Evolutionary conservation across 805 yeast genomes (phyloP).

Genomic region (Nakazawaea wyomingensis): DNA sequence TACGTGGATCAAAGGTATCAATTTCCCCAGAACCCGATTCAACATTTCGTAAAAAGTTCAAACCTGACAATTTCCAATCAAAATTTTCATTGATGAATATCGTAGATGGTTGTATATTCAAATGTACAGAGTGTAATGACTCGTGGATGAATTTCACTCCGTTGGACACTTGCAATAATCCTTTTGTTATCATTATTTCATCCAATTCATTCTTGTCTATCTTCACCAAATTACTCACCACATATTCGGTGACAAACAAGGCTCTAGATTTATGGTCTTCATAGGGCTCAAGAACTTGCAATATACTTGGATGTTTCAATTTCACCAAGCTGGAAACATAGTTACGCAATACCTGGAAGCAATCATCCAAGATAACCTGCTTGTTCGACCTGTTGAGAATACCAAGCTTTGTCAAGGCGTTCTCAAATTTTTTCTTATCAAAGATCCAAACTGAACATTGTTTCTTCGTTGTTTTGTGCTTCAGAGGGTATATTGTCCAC

Average conservation of each 20-base stretch:
- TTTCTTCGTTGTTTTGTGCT: constrained; percentile 54
- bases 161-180: constrained; percentile 69
- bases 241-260: constrained; percentile 80
- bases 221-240: constrained; percentile 32
- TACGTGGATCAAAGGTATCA: constrained; percentile 68
- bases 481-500: constrained; percentile 86
- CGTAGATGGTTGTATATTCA: constrained; percentile 73
- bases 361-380: constrained; percentile 49
- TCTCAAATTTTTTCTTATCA: constrained; percentile 72
- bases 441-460: constrained; percentile 80
- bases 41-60: constrained; percentile 46
- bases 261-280: constrained; percentile 80
- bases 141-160: constrained; percentile 82
- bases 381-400: constrained; percentile 44
- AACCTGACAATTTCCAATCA: constrained; percentile 91
- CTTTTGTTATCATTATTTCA: constrained; percentile 68
- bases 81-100: constrained; percentile 75
- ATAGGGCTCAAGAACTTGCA: constrained; percentile 80
- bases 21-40: constrained; percentile 51
- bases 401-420: constrained; percentile 45
- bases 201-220: constrained; percentile 48
- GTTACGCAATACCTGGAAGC: constrained; percentile 55
- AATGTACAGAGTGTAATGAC: constrained; percentile 67
- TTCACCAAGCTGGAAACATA: constrained; percentile 73
- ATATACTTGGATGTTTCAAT: constrained; percentile 83